Evolutionary conservation across 768 basidiomycete species (phyloP), one percentile per base, ranked within the genome.

Genomic region (Leccinum longicurvipes): DNA sequence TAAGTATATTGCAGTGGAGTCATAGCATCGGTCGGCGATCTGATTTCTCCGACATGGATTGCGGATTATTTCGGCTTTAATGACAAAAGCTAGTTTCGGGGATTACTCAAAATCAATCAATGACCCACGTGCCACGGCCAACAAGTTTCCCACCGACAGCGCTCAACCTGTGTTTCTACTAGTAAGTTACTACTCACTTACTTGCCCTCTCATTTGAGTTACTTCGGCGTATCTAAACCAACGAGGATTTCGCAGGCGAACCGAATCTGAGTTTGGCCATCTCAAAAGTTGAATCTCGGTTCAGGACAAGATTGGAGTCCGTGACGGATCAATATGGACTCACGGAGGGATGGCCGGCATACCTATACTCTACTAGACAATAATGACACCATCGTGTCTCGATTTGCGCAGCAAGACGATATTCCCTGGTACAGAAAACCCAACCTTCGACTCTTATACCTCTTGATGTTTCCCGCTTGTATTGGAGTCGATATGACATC

Each of bases 391-490:
- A 39, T 39, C 3, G 36, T 39, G 10, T 41, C 39, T 3, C 39
- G 19, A 9, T 19, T 41, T 6, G 19, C 39, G 11, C 19, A 11
- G 19, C 39, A 41, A 41, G 39, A 41, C 12, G 21, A 21, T 10
- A 6, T 41, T 41, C 39, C 39, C 39, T 87, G 85, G 85, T 85
- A 85, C 66, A 65, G 63, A 57, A 87, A 86, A 60, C 82, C 74
- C 2, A 86, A 21, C 39, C 39, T 41, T 41, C 39, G 39, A 41
- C 19, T 41, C 19, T 41, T 41, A 41, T 41, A 41, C 21, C 39
- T 41, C 39, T 41, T 41, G 19, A 41, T 41, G 39, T 19, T 41
- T 41, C 39, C 39, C 11, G 19, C 39, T 11, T 41, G 39, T 19
- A 41, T 41, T 41, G 39, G 39, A 19, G 39, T 41, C 11, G 39